A percentile compares a stretch with the other conserved stretches of the same genome.
Conservation (phyloP, 768 basidiomycete species). For the Agaricus blazei region DNA sequence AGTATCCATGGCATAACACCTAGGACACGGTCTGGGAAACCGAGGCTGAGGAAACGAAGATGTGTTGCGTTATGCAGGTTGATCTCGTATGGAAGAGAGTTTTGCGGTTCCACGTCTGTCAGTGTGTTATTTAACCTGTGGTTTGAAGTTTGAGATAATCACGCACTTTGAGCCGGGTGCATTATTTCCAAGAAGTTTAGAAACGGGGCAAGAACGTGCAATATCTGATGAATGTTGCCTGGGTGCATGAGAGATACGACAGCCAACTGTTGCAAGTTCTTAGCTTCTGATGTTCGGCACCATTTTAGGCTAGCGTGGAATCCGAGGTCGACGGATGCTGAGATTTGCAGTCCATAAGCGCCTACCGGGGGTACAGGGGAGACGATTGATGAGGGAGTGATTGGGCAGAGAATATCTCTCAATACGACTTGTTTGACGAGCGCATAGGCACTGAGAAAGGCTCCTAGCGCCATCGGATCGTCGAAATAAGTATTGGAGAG, state of each 20-base stretch:
- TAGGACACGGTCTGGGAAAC: slow-evolving; percentile 23
- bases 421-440: not conserved
- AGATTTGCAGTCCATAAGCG: not conserved
- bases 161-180: slow-evolving; percentile 1
- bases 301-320: not conserved
- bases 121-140: not conserved
- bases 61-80: slow-evolving; percentile 18
- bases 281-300: not conserved
- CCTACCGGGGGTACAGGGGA: not conserved
- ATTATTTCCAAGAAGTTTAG: not conserved
- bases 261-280: not conserved
- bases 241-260: not conserved
- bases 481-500: not conserved
- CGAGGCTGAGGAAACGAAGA: slow-evolving; percentile 20
- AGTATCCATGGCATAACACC: slow-evolving; percentile 25
- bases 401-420: not conserved
- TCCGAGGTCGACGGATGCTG: not conserved
- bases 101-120: not conserved
- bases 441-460: not conserved
- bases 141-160: not conserved
- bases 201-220: not conserved
- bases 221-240: not conserved
- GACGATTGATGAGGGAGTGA: not conserved
- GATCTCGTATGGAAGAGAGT: slow-evolving; percentile 7
- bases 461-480: not conserved